Conservation (phyloP, 2,329 filamentous ascomycete genomes). For the Aspergillus thermomutatus region DNA sequence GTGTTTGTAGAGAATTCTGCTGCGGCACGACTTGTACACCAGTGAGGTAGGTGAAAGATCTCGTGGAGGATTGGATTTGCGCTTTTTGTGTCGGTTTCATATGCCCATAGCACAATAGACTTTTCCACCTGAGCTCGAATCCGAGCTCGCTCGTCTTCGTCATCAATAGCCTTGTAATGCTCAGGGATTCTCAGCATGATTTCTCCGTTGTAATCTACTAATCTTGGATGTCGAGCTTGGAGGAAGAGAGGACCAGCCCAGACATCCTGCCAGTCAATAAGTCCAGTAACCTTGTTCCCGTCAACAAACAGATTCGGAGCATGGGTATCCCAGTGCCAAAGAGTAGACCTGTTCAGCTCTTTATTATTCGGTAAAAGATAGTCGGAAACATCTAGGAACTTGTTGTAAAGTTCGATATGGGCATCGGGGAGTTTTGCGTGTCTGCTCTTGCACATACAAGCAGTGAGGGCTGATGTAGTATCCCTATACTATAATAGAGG, state of each 20-base stretch:
- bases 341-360: constrained; percentile 21
- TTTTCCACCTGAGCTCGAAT: constrained; percentile 17
- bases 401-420: constrained; percentile 34
- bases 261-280: constrained; percentile 44
- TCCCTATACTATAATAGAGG: too few relatives aligned
- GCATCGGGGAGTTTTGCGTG: constrained; percentile 25
- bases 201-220: constrained; percentile 25
- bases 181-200: constrained; percentile 21
- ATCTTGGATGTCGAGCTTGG: constrained; percentile 17
- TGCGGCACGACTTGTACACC: constrained; percentile 15
- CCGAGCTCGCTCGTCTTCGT: constrained; percentile 8
- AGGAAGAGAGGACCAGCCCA: constrained; percentile 28
- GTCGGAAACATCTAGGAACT: constrained; percentile 28
- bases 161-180: constrained; percentile 19
- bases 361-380: constrained; percentile 27
- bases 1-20: constrained; percentile 20
- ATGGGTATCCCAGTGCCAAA: constrained; percentile 42
- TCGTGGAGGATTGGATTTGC: constrained; percentile 12
- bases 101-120: constrained; percentile 23
- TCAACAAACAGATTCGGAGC: constrained; percentile 39
- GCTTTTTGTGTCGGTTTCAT: constrained; percentile 15
- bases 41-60: constrained; percentile 14
- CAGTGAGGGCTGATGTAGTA: too few relatives aligned
- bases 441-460: too few relatives aligned
- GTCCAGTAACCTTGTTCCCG: constrained; percentile 31